phyloP scores from a whole-genome alignment of 257 asterid species.

The Nicotiana paniculata region DNA sequence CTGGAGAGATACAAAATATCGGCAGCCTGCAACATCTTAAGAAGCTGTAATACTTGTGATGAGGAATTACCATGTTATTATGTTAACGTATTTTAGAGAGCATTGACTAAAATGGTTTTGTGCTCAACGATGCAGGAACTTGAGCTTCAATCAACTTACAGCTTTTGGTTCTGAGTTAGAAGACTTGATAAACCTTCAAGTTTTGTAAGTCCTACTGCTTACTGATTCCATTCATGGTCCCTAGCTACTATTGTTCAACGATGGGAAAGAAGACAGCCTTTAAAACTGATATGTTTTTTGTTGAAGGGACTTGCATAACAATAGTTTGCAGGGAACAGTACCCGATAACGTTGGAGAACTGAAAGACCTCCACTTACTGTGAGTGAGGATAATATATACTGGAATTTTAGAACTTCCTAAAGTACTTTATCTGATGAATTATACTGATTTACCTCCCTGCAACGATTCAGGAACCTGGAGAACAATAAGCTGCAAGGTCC shows the following conservation, averaged over 20 bases:
- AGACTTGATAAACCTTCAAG: conserved; percentile 79
- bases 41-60: conserved; percentile 45
- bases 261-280: not conserved
- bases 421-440: not conserved
- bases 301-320: conserved; percentile 78
- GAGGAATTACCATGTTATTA: not conserved
- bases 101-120: not conserved
- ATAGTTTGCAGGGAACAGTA: conserved; percentile 70
- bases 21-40: conserved; percentile 86
- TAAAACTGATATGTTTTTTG: not conserved
- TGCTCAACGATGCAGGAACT: conserved; percentile 47
- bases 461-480: conserved; percentile 60
- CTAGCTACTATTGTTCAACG: not conserved
- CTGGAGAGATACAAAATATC: conserved; percentile 81
- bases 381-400: conserved; percentile 24
- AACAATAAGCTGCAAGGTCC: conserved; percentile 85
- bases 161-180: conserved; percentile 81
- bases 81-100: not conserved
- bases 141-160: conserved; percentile 81
- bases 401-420: not conserved
- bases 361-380: conserved; percentile 68
- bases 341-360: conserved; percentile 77
- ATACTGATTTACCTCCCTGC: conserved; percentile 5
- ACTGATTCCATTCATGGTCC: not conserved
- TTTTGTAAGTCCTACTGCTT: conserved; percentile 53